phyloP scores from a whole-genome alignment of 2,329 filamentous ascomycete genomes.

The Xylariaceae sp. region DNA sequence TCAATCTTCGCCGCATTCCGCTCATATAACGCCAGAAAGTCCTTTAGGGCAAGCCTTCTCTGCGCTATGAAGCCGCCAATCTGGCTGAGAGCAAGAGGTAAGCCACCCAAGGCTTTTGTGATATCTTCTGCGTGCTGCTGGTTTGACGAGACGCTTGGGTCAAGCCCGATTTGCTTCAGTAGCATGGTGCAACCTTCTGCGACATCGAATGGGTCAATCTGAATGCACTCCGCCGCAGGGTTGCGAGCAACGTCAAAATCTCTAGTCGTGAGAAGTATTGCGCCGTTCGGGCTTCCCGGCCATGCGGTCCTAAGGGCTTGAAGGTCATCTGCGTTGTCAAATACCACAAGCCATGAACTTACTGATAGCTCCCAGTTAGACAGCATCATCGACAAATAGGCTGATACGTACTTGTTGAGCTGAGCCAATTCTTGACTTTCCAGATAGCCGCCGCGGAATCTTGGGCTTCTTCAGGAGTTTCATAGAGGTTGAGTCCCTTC shows the following conservation, averaged over 20 bases:
- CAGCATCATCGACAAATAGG: neutral
- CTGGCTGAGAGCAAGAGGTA: constrained; percentile 30
- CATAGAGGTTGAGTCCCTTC: constrained; percentile 23
- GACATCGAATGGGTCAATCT: constrained; percentile 10
- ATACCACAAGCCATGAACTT: constrained; percentile 24
- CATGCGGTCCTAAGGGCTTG: constrained; percentile 23
- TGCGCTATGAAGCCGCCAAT: constrained; percentile 31
- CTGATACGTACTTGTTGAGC: constrained; percentile 13
- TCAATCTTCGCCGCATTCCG: constrained; percentile 29
- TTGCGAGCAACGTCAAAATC: constrained; percentile 10
- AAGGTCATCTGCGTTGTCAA: constrained; percentile 31
- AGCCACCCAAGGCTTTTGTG: constrained; percentile 23
- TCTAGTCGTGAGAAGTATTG: constrained; percentile 16
- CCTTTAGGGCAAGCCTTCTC: constrained; percentile 21
- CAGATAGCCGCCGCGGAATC: constrained; percentile 19
- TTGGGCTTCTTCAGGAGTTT: constrained; percentile 15
- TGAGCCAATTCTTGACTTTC: constrained; percentile 30
- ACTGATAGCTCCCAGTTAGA: constrained; percentile 1
- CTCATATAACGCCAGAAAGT: constrained; percentile 30
- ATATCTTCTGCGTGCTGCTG: constrained; percentile 18
- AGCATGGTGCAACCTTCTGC: constrained; percentile 22
- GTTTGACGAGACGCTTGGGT: constrained; percentile 16
- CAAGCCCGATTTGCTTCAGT: constrained; percentile 23
- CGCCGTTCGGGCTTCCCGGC: constrained; percentile 20
- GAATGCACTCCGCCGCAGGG: constrained; percentile 1